Conservation (phyloP, 106 monocot genomes). For the Dactylorhiza incarnata region DNA sequence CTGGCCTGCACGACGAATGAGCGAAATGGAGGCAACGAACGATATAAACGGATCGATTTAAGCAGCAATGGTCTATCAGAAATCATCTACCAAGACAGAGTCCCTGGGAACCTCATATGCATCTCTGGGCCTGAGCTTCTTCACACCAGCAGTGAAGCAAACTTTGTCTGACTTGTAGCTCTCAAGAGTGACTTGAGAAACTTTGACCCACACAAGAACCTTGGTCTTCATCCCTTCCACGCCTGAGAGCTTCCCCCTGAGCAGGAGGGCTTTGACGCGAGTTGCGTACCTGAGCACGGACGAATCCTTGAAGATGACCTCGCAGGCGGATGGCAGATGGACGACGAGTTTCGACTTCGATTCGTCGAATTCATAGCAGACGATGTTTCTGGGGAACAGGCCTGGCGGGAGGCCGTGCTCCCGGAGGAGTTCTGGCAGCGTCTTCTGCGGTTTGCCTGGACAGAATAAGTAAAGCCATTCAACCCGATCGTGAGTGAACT, state of each 20-base stretch:
- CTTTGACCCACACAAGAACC: conserved; percentile 87
- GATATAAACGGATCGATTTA: too few species aligned
- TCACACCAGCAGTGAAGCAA: conserved; percentile 81
- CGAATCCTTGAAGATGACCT: conserved; percentile 89
- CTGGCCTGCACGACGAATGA: too few species aligned
- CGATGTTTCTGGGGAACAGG: conserved; percentile 81
- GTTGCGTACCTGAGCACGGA: conserved; percentile 58
- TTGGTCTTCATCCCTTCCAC: conserved; percentile 99
- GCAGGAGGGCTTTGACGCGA: conserved; percentile 70
- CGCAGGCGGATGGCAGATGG: conserved; percentile 62
- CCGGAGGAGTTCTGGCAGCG: conserved; percentile 73
- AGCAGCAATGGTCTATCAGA: conserved; percentile 12
- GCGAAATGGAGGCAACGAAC: too few species aligned
- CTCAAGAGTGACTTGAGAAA: conserved; percentile 63
- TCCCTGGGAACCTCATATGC: conserved; percentile 83
- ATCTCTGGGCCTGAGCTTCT: conserved; percentile 77
- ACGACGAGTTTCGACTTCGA: conserved; percentile 62
- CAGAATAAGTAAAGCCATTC: background rate
- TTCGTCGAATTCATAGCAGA: conserved; percentile 81
- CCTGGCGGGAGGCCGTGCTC: conserved; percentile 85
- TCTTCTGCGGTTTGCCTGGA: conserved; percentile 66
- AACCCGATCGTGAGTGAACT: too few species aligned
- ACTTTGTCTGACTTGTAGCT: conserved; percentile 82
- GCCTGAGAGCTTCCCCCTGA: conserved; percentile 74
- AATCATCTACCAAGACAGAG: conserved; percentile 58